Conservation (phyloP, 2,329 filamentous ascomycete genomes). For the Aspergillus brunneoviolaceus region DNA sequence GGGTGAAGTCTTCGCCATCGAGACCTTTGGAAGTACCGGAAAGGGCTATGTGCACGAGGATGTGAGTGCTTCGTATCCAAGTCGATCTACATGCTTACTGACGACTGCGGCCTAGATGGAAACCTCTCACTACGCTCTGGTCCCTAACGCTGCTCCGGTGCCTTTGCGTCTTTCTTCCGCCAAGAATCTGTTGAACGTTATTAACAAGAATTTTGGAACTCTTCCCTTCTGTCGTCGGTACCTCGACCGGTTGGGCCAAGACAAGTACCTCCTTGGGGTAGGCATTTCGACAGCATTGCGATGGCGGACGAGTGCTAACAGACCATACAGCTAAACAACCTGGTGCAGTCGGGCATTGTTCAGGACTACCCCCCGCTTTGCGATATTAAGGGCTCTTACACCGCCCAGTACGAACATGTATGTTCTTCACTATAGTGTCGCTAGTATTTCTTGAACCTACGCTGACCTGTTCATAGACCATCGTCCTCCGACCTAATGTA, state of each 20-base stretch:
- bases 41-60: conserved; percentile 86
- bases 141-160: conserved; percentile 70
- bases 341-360: conserved; percentile 79
- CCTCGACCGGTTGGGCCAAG: conserved; percentile 86
- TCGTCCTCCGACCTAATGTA: conserved; percentile 72
- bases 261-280: conserved; percentile 89
- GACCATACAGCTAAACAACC: conserved; percentile 68
- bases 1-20: conserved; percentile 90
- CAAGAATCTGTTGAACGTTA: conserved; percentile 79
- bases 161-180: conserved; percentile 77
- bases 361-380: conserved; percentile 86
- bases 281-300: conserved; percentile 31
- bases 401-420: conserved; percentile 92
- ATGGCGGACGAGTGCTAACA: conserved; percentile 4
- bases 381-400: conserved; percentile 92
- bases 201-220: conserved; percentile 95
- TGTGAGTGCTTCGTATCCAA: conserved; percentile 51
- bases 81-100: conserved; percentile 1
- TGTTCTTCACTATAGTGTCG: conserved; percentile 43
- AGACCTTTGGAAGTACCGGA: conserved; percentile 92
- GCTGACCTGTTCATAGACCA: conserved; percentile 55
- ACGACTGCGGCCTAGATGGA: conserved; percentile 56
- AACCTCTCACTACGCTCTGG: conserved; percentile 82
- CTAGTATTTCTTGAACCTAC: background rate
- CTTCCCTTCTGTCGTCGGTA: conserved; percentile 89